Conservation (phyloP, 257 asterid species). For the Mitragyna speciosa region DNA sequence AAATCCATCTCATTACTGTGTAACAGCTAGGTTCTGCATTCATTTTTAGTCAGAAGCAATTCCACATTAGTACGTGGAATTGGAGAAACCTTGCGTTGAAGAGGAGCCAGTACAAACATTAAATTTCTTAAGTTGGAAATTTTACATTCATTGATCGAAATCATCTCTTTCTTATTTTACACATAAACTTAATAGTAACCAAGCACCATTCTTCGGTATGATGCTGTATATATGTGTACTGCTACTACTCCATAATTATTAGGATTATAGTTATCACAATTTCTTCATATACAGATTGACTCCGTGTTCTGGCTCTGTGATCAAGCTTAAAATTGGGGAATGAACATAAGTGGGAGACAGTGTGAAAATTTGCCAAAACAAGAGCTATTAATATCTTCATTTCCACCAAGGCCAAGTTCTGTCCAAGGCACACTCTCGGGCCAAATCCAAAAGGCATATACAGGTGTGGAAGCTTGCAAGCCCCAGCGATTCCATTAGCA, state of each 20-base stretch:
- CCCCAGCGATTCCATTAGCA: conserved; percentile 43
- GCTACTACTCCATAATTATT: background rate
- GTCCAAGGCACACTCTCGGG: conserved; percentile 46
- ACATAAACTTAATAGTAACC: background rate
- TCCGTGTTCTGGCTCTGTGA: conserved; percentile 5
- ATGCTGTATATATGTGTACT: background rate
- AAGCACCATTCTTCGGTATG: background rate
- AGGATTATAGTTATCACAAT: background rate
- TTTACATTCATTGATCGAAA: background rate
- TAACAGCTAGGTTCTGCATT: no score
- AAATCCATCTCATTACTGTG: no score
- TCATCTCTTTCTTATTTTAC: background rate
- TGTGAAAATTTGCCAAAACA: conserved; percentile 33
- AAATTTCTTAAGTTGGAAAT: background rate
- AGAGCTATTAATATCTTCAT: conserved; percentile 40
- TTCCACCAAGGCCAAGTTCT: conserved; percentile 50
- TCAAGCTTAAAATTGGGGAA: conserved; percentile 20
- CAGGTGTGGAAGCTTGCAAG: conserved; percentile 45
- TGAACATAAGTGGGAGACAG: conserved; percentile 46
- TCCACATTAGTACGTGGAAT: no score
- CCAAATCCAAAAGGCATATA: conserved; percentile 51
- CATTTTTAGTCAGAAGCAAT: no score
- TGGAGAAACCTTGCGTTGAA: background rate
- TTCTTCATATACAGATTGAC: conserved; percentile 6
- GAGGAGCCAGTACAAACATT: background rate